Conservation (phyloP, 176 grass and related monocot species). For the Themeda triandra region DNA sequence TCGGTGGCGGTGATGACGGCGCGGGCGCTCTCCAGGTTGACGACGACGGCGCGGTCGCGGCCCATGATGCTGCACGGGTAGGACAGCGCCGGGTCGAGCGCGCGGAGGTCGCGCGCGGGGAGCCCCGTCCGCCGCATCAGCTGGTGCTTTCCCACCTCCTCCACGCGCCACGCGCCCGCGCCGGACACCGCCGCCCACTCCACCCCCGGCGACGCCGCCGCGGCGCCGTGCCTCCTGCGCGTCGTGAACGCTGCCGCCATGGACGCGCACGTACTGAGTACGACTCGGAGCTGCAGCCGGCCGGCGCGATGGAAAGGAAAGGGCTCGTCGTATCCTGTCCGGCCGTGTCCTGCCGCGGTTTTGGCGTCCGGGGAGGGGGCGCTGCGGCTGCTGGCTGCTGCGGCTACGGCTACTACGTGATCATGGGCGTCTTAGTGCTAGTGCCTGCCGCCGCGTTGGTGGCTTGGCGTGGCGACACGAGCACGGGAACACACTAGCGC, state of each 20-base stretch:
- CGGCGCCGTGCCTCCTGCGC: neutral
- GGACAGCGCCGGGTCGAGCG: slow-evolving; percentile 47
- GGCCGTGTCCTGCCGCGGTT: neutral
- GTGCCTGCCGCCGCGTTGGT: neutral
- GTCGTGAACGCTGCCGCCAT: neutral
- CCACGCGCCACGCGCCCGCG: slow-evolving; percentile 2
- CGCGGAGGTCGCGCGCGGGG: slow-evolving; percentile 36
- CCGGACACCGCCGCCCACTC: slow-evolving; percentile 23
- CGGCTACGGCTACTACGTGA: neutral
- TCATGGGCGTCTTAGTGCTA: neutral
- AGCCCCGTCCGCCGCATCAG: slow-evolving; percentile 46
- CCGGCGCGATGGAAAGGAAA: neutral
- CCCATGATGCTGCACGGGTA: slow-evolving; percentile 41
- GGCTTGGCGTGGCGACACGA: neutral
- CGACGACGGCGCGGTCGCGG: slow-evolving; percentile 59
- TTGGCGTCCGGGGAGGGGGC: neutral
- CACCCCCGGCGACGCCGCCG: neutral
- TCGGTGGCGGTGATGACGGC: slow-evolving; percentile 70
- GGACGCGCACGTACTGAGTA: neutral
- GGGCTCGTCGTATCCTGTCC: neutral
- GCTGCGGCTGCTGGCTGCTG: neutral
- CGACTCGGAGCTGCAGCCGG: neutral
- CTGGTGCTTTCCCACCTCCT: slow-evolving; percentile 13
- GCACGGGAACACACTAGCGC: neutral
- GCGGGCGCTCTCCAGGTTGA: slow-evolving; percentile 63